Evolutionary conservation across 805 yeast species (phyloP).

Genomic region (Saccharomycopsis guyanensis): DNA sequence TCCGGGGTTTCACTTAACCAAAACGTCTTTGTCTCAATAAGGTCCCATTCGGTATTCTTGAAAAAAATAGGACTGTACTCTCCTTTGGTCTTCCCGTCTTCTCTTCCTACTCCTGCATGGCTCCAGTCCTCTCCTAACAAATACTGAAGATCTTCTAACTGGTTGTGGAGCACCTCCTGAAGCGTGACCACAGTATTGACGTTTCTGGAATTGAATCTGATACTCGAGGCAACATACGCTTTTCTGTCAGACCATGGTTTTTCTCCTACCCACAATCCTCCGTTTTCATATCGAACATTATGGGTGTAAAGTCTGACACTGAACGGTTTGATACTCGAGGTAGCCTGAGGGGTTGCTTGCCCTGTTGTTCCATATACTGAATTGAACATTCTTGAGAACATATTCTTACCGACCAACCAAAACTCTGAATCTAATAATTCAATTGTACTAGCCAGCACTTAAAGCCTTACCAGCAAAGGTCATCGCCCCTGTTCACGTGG

Average conservation of each 20-base stretch:
- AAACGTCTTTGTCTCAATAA: constrained; percentile 35
- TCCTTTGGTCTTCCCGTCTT: constrained; percentile 42
- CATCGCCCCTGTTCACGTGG: too few relatives aligned
- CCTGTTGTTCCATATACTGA: not conserved
- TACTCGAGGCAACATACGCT: constrained; percentile 32
- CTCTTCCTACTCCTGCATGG: constrained; percentile 45
- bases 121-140: constrained; percentile 33
- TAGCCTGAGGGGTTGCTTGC: not conserved
- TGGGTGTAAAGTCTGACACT: constrained; percentile 31
- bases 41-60: constrained; percentile 31
- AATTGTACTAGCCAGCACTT: too few relatives aligned
- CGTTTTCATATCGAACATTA: constrained; percentile 40
- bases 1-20: constrained; percentile 53
- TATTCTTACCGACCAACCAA: too few relatives aligned
- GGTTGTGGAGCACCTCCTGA: constrained; percentile 42
- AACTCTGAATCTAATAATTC: too few relatives aligned
- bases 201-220: constrained; percentile 31
- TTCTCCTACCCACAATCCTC: constrained; percentile 32
- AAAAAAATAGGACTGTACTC: constrained; percentile 46
- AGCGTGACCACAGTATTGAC: constrained; percentile 34
- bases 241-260: constrained; percentile 38
- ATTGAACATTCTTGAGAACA: too few relatives aligned
- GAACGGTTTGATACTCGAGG: constrained; percentile 2
- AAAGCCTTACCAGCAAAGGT: too few relatives aligned
- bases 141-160: constrained; percentile 36